A percentile compares a stretch with the other conserved stretches of the same genome.
phyloP scores from a whole-genome alignment of 1,139 yeast genomes.

The Taphrina confusa region DNA sequence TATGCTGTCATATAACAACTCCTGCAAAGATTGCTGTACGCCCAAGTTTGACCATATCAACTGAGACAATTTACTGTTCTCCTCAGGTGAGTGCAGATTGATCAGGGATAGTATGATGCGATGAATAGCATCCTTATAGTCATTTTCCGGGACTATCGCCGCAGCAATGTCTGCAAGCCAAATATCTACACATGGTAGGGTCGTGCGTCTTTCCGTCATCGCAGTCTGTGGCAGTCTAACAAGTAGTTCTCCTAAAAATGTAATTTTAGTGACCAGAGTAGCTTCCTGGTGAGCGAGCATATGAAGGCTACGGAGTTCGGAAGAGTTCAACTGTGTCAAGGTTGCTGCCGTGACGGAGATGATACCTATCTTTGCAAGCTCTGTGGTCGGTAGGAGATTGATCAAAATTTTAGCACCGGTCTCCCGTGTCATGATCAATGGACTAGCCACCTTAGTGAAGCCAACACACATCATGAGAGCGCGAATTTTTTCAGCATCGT shows the following conservation, averaged over 20 bases:
- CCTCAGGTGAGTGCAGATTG: constrained; percentile 2
- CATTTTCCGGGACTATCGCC: neutral
- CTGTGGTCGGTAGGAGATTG: neutral
- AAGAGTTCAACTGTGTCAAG: neutral
- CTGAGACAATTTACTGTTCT: neutral
- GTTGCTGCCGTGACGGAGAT: neutral
- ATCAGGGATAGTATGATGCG: constrained; percentile 4
- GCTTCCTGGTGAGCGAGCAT: neutral
- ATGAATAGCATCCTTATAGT: neutral
- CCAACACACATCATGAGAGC: constrained; percentile 9
- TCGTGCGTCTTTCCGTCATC: neutral
- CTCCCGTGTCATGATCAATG: neutral
- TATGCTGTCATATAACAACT: neutral
- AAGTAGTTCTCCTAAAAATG: constrained; percentile 3
- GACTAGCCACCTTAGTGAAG: neutral
- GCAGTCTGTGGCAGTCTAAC: neutral
- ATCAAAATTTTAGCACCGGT: constrained; percentile 8
- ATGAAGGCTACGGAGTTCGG: constrained; percentile 15
- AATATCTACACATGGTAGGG: constrained; percentile 3
- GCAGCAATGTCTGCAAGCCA: constrained; percentile 7
- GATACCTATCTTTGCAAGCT: neutral
- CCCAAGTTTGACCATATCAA: neutral
- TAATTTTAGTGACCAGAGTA: neutral
- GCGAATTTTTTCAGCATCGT: neutral
- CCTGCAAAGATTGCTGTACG: neutral